Evolutionary conservation across 176 grass and related monocot species (phyloP).

Genomic region (Puya raimondii): DNA sequence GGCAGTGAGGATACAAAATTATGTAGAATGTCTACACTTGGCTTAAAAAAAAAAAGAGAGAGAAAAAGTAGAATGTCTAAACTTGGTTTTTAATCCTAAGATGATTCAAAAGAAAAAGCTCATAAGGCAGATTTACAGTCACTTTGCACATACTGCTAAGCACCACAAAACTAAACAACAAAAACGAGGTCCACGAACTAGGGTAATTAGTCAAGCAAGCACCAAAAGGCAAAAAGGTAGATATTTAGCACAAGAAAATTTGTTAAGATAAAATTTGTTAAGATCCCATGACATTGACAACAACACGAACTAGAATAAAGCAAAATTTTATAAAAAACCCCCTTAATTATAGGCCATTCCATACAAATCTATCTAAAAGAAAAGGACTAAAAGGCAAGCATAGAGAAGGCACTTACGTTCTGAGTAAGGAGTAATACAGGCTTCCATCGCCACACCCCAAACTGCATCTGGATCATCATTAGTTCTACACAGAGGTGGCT

Average conservation of each 20-base stretch:
- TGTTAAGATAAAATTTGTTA: no score
- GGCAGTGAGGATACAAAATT: no score
- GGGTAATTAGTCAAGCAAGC: neutral
- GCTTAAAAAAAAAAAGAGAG: no score
- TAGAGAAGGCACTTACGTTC: slow-evolving; percentile 53
- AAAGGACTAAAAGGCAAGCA: slow-evolving; percentile 1
- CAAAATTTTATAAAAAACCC: no score
- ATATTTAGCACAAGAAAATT: neutral
- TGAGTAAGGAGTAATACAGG: slow-evolving; percentile 81
- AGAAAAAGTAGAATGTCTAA: no score
- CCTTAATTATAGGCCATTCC: no score
- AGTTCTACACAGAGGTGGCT: slow-evolving; percentile 76
- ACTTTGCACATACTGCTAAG: no score
- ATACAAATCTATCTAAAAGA: slow-evolving; percentile 5
- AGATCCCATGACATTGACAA: neutral
- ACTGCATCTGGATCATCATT: slow-evolving; percentile 79
- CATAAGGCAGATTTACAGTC: no score
- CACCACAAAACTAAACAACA: no score
- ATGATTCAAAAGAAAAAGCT: no score
- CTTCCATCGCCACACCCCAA: slow-evolving; percentile 83
- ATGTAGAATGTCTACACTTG: no score
- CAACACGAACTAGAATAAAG: neutral
- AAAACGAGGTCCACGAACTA: neutral
- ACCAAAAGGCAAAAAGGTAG: neutral
- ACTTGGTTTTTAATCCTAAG: no score